phyloP scores from a whole-genome alignment of 2,329 filamentous ascomycete genomes.

The Talaromyces piceae region DNA sequence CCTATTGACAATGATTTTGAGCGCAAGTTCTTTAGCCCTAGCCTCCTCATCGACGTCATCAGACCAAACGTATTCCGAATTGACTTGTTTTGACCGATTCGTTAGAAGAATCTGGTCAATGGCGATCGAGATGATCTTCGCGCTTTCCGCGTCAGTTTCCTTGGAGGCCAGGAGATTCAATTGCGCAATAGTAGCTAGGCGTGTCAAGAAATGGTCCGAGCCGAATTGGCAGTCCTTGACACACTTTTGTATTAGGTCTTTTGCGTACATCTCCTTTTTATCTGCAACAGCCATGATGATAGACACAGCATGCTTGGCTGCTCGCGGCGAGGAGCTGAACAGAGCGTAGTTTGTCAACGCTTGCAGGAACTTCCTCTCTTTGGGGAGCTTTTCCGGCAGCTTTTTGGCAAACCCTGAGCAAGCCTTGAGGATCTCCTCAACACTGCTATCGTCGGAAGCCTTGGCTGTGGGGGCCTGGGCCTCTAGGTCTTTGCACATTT shows the following conservation, averaged over 20 bases:
- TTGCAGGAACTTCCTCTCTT: conserved; percentile 71
- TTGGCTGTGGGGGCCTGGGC: conserved; percentile 67
- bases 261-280: conserved; percentile 75
- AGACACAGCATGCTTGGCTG: conserved; percentile 88
- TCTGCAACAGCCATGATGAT: conserved; percentile 74
- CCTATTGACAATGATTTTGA: conserved; percentile 81
- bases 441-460: conserved; percentile 60
- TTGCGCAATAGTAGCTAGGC: conserved; percentile 49
- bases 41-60: conserved; percentile 72
- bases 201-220: conserved; percentile 62
- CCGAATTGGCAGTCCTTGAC: conserved; percentile 68
- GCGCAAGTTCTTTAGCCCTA: conserved; percentile 71
- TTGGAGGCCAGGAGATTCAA: conserved; percentile 67
- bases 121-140: conserved; percentile 70
- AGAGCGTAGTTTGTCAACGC: conserved; percentile 76
- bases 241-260: conserved; percentile 70
- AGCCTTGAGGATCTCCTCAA: conserved; percentile 88
- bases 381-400: conserved; percentile 74
- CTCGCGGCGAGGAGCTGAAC: conserved; percentile 70
- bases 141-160: conserved; percentile 64
- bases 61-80: conserved; percentile 60
- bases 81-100: conserved; percentile 49
- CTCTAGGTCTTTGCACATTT: conserved; percentile 79
- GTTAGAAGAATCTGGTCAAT: conserved; percentile 67
- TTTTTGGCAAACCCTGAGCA: conserved; percentile 86